Evolutionary conservation across 2,329 filamentous ascomycete species (phyloP).

Genomic region (Talaromyces pinophilus): DNA sequence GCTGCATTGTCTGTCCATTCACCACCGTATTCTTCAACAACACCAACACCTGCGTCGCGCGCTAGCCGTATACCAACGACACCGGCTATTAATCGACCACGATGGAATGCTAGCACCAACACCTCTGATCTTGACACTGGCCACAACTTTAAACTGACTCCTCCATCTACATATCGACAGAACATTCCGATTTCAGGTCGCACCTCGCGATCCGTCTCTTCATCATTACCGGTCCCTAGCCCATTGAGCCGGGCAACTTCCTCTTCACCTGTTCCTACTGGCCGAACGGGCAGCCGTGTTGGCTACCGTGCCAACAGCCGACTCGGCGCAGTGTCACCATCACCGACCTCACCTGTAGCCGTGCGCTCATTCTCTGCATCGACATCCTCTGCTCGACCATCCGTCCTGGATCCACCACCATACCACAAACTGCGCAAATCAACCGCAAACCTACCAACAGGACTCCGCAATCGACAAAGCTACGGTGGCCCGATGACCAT

Average conservation of each 20-base stretch:
- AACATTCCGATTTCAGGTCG: conserved; percentile 32
- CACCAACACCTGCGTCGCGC: conserved; percentile 54
- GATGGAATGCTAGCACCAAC: conserved; percentile 72
- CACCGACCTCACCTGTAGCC: conserved; percentile 30
- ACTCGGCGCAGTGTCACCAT: conserved; percentile 33
- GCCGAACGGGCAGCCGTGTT: conserved; percentile 38
- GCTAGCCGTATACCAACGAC: conserved; percentile 47
- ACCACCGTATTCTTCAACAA: conserved; percentile 38
- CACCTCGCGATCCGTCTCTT: conserved; percentile 36
- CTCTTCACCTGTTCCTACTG: conserved; percentile 40
- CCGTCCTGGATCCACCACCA: conserved; percentile 44
- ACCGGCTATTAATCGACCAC: conserved; percentile 58
- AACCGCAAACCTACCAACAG: conserved; percentile 29
- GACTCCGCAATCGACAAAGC: conserved; percentile 43
- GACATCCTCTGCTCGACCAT: neutral
- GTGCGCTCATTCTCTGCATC: conserved; percentile 4
- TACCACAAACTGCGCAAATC: conserved; percentile 44
- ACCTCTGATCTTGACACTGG: conserved; percentile 64
- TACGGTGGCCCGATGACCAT: conserved; percentile 39
- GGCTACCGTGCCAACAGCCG: conserved; percentile 36
- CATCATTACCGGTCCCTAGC: conserved; percentile 41
- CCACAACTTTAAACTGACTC: conserved; percentile 66
- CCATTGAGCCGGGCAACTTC: conserved; percentile 47
- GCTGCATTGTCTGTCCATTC: conserved; percentile 36
- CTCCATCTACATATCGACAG: conserved; percentile 57